Conservation (phyloP, 306 rosid species). For the Lablab purpureus region DNA sequence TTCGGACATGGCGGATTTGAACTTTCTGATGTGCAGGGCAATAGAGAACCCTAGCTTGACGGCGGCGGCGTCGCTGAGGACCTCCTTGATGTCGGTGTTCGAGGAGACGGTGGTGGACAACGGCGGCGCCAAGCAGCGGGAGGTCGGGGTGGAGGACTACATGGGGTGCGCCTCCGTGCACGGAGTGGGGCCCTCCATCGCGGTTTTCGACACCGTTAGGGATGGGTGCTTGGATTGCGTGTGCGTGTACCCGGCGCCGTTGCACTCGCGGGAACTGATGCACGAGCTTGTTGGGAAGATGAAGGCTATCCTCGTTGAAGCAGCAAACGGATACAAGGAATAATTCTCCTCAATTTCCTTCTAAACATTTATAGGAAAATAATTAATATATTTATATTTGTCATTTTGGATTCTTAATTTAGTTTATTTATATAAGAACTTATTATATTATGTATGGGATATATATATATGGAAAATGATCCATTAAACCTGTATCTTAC, state of each 20-base stretch:
- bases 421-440: no score
- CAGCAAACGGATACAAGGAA: constrained; percentile 1
- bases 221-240: constrained; percentile 64
- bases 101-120: constrained; percentile 68
- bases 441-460: no score
- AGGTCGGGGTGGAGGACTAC: constrained; percentile 62
- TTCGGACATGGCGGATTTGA: constrained; percentile 69
- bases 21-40: constrained; percentile 65
- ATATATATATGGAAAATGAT: no score
- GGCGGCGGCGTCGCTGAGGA: constrained; percentile 59
- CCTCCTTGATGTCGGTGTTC: constrained; percentile 61
- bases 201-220: constrained; percentile 64
- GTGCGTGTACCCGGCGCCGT: constrained; percentile 69
- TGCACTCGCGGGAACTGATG: constrained; percentile 69
- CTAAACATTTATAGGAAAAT: no score
- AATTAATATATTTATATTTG: no score
- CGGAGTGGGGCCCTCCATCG: constrained; percentile 71
- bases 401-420: no score
- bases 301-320: constrained; percentile 59
- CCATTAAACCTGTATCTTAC: no score
- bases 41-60: constrained; percentile 68
- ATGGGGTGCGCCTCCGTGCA: constrained; percentile 77
- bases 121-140: not conserved
- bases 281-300: constrained; percentile 53
- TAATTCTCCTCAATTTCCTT: not conserved